Evolutionary conservation across 2,329 filamentous ascomycete species (phyloP).

Genomic region (Fusarium protoensiforme): DNA sequence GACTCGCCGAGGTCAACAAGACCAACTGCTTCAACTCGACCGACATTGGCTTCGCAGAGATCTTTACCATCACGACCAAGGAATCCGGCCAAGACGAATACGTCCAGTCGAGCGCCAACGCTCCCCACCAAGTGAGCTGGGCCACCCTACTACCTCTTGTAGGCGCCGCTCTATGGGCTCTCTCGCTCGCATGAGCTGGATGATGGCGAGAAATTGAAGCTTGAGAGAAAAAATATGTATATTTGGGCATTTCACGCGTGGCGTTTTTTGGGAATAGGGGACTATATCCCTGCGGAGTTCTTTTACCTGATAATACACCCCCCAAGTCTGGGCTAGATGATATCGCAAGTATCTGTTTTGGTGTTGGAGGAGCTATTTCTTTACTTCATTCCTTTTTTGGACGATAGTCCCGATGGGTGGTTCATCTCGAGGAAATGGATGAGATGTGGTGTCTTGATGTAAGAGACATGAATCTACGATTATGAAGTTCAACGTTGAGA

Average conservation of each 20-base stretch:
- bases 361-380: conserved; percentile 36
- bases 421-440: neutral
- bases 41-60: conserved; percentile 78
- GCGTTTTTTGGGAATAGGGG: conserved; percentile 30
- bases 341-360: conserved; percentile 27
- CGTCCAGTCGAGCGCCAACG: conserved; percentile 43
- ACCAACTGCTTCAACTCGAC: conserved; percentile 91
- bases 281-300: conserved; percentile 31
- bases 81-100: conserved; percentile 51
- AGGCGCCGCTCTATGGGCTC: conserved; percentile 51
- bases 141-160: conserved; percentile 57
- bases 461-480: conserved; percentile 11
- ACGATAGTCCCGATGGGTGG: neutral
- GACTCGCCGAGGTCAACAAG: conserved; percentile 77
- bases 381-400: conserved; percentile 18
- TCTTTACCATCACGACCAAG: conserved; percentile 75
- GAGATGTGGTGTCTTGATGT: neutral
- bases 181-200: conserved; percentile 46
- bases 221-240: conserved; percentile 31
- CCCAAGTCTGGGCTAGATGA: conserved; percentile 15
- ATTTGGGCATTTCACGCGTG: conserved; percentile 37
- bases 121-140: conserved; percentile 39
- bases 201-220: neutral
- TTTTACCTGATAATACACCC: conserved; percentile 13
- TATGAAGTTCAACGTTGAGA: neutral